Evolutionary conservation across 2,329 filamentous ascomycete species (phyloP).

Genomic region (Cladobotryum mycophilum): DNA sequence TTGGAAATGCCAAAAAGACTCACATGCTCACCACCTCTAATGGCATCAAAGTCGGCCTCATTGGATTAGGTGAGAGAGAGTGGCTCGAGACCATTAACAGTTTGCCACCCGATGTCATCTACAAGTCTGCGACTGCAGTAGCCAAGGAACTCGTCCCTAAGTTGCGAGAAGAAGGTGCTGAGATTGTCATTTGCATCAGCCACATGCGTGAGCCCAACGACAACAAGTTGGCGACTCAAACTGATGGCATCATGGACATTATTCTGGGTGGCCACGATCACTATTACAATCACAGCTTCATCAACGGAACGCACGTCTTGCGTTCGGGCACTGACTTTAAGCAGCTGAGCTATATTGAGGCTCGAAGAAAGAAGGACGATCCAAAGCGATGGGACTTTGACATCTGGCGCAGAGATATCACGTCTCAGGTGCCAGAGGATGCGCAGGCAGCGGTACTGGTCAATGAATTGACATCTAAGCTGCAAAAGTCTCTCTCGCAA

Average conservation of each 20-base stretch:
- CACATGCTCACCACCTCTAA: slow-evolving; percentile 73
- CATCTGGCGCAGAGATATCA: slow-evolving; percentile 68
- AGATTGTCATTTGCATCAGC: slow-evolving; percentile 75
- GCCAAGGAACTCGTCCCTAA: slow-evolving; percentile 69
- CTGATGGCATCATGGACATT: slow-evolving; percentile 71
- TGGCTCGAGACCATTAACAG: slow-evolving; percentile 88
- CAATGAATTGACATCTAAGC: slow-evolving; percentile 60
- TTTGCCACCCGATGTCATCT: slow-evolving; percentile 74
- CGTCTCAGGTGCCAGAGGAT: slow-evolving; percentile 62
- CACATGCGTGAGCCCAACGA: slow-evolving; percentile 89
- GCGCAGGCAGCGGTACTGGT: slow-evolving; percentile 55
- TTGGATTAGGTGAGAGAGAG: slow-evolving; percentile 80
- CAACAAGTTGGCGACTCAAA: slow-evolving; percentile 71
- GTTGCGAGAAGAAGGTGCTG: slow-evolving; percentile 69
- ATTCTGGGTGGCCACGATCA: slow-evolving; percentile 88
- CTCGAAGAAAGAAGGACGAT: slow-evolving; percentile 47
- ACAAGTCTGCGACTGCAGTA: slow-evolving; percentile 69
- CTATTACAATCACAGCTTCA: slow-evolving; percentile 70
- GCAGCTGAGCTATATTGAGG: slow-evolving; percentile 83
- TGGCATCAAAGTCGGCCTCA: slow-evolving; percentile 77
- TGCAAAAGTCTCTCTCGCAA: slow-evolving; percentile 73
- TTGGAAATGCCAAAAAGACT: slow-evolving; percentile 70
- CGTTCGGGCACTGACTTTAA: slow-evolving; percentile 89
- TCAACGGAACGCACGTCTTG: slow-evolving; percentile 78
- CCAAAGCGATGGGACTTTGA: slow-evolving; percentile 65